These are phyloP conservation scores for Globisporangium takayamanum DNA, from an alignment of 352 stramenopile genomes.

Conservation along the genomic window DNA sequence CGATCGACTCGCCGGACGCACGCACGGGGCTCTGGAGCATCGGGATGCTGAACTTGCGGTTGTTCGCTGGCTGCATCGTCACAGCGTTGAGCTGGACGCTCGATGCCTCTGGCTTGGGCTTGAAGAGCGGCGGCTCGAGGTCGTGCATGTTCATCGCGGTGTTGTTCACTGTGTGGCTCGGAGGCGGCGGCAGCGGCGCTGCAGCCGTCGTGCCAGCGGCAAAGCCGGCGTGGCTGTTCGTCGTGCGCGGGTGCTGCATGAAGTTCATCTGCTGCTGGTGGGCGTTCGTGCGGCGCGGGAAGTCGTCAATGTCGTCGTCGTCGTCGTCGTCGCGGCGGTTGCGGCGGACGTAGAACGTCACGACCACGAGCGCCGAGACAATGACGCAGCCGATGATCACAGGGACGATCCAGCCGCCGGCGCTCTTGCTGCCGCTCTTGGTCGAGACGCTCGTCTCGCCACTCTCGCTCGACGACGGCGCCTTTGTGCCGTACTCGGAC, in stretches of 20 bases:
- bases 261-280: slow-evolving; percentile 19
- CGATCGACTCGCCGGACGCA: slow-evolving; percentile 12
- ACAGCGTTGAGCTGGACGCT: slow-evolving; percentile 13
- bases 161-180: too few species aligned
- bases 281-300: slow-evolving; percentile 47
- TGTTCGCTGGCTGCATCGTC: slow-evolving; percentile 11
- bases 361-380: slow-evolving; percentile 42
- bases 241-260: not conserved
- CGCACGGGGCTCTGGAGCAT: slow-evolving; percentile 17
- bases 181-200: too few species aligned
- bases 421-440: slow-evolving; percentile 7
- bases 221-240: not conserved
- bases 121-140: slow-evolving; percentile 11
- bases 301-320: slow-evolving; percentile 34
- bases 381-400: slow-evolving; percentile 51
- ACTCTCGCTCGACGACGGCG: slow-evolving; percentile 22
- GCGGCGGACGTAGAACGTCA: slow-evolving; percentile 53
- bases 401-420: slow-evolving; percentile 47
- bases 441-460: slow-evolving; percentile 14
- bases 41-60: slow-evolving; percentile 18
- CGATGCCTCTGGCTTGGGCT: slow-evolving; percentile 9
- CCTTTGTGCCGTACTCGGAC: slow-evolving; percentile 41
- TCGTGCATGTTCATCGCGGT: slow-evolving; percentile 2
- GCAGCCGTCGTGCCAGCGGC: not conserved
- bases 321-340: slow-evolving; percentile 39